Evolutionary conservation across 371 early-diverging fungal genomes (phyloP), one percentile per base, ranked within the genome.

Genomic region (Actinomucor elegans): DNA sequence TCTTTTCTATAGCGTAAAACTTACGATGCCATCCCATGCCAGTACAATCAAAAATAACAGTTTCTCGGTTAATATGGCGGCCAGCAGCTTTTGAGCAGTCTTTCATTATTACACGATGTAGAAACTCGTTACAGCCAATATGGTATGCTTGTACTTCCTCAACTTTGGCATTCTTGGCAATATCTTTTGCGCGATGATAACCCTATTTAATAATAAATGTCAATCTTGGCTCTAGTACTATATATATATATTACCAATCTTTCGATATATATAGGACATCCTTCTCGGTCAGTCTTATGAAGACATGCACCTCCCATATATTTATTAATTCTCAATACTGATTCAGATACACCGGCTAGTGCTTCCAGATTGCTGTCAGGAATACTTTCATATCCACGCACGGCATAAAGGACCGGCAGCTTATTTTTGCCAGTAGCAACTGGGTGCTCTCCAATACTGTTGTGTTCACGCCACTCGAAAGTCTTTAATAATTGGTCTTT

Each of bases 41-140:
- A 9, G 86, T 84, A 65, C 89, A 84, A 57, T 93, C 94, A 57
- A 93, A 90, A 48, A 93, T 87, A 44, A 91, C 90, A 0, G 87
- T 87, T 63, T 91, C 90, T 61, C 87, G 79, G 41, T 85, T 84
- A 48, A 93, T 84, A 33, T 70, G 65, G 45, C 71, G 76, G 23
- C 87, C 88, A 9, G 87, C 80, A 26, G 70, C 61, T 58, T 80
- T 74, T 35, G 87, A 82, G 43, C 89, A 88, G 59, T 89, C 89
- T 33, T 79, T 77, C 81, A 91, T 85, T 26, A 92, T 55, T 5
- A 85, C 81, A 47, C 80, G 77, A 60, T 82, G 77, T 15, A 88
- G 64, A 55, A 90, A 89, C 56, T 93, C 93, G n/a, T 84, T 84
- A 71, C 87, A 83, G 24, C 86, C 81, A 48, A 88, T 75, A 56